These are phyloP conservation scores for Berberis thunbergii DNA, from an alignment of 164 flowering plant genomes.

Conservation along the genomic window DNA sequence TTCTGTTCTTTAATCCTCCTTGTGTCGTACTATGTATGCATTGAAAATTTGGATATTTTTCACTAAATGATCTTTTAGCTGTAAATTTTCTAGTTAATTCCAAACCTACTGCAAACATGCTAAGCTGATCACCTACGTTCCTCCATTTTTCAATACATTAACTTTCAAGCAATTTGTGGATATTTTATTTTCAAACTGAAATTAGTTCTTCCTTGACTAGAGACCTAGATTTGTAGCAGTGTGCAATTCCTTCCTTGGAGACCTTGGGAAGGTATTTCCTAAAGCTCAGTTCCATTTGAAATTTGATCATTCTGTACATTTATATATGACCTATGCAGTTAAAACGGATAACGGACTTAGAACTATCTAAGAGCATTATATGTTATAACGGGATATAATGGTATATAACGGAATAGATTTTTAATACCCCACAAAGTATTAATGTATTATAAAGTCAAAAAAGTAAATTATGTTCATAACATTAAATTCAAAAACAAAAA, in stretches of 20 bases:
- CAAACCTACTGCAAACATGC: background rate
- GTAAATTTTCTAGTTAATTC: no score
- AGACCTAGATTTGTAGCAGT: slow-evolving; percentile 74
- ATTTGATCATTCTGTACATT: no score
- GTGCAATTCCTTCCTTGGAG: slow-evolving; percentile 94
- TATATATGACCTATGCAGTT: background rate
- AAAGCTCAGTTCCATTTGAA: background rate
- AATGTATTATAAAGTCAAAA: no score
- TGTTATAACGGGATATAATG: no score
- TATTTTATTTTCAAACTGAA: background rate
- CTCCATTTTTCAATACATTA: background rate
- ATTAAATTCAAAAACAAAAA: no score
- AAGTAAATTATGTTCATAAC: no score
- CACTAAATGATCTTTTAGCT: background rate
- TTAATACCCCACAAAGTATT: no score
- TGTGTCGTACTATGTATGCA: no score
- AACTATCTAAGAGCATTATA: no score
- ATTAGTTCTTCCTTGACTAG: slow-evolving; percentile 21
- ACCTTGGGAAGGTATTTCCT: slow-evolving; percentile 85
- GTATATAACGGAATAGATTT: no score
- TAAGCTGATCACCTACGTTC: background rate
- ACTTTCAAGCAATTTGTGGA: background rate
- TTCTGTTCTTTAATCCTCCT: no score
- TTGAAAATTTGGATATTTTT: no score
- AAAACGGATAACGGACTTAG: background rate